Percentiles rank a stretch among this genome's conserved stretches.
Evolutionary conservation across 2,329 filamentous ascomycete genomes (phyloP).

Genomic region (Ascochyta fabae): DNA sequence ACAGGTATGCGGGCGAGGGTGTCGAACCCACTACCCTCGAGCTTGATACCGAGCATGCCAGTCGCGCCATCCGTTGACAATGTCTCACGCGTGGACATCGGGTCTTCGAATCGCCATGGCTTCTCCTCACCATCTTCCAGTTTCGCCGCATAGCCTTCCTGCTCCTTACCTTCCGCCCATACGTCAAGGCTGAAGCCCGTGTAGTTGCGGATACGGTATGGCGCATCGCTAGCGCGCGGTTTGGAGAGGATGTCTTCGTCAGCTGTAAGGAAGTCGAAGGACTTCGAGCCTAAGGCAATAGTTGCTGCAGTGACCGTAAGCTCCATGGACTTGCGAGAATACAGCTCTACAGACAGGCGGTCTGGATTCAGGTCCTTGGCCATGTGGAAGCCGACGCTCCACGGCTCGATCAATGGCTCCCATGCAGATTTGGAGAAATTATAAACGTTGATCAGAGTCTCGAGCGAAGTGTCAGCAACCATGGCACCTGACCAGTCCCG

Average conservation of each 20-base stretch:
- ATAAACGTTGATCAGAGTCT: constrained; percentile 95
- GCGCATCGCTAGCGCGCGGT: constrained; percentile 86
- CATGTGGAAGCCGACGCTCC: constrained; percentile 91
- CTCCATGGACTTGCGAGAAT: constrained; percentile 89
- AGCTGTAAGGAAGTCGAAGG: constrained; percentile 84
- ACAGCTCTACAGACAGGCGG: constrained; percentile 80
- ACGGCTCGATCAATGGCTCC: constrained; percentile 96
- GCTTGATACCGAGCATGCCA: constrained; percentile 78
- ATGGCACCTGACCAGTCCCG: constrained; percentile 90
- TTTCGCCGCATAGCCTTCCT: constrained; percentile 74
- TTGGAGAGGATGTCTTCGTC: constrained; percentile 94
- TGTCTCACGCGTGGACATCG: constrained; percentile 94
- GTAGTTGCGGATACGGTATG: constrained; percentile 92
- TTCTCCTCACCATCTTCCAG: constrained; percentile 88
- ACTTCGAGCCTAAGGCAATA: constrained; percentile 91
- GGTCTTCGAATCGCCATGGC: constrained; percentile 96
- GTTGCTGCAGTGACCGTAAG: constrained; percentile 91
- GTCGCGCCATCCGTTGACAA: constrained; percentile 82
- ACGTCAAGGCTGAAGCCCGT: constrained; percentile 90
- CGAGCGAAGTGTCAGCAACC: constrained; percentile 86
- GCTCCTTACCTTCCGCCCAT: constrained; percentile 73
- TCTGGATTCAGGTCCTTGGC: constrained; percentile 78
- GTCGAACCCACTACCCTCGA: constrained; percentile 95
- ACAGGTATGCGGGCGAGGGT: constrained; percentile 85
- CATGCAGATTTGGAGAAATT: constrained; percentile 99